Percentiles rank a stretch among this genome's conserved stretches.
Evolutionary conservation across 805 yeast genomes (phyloP).

Genomic region (Phaffomyces antillensis): DNA sequence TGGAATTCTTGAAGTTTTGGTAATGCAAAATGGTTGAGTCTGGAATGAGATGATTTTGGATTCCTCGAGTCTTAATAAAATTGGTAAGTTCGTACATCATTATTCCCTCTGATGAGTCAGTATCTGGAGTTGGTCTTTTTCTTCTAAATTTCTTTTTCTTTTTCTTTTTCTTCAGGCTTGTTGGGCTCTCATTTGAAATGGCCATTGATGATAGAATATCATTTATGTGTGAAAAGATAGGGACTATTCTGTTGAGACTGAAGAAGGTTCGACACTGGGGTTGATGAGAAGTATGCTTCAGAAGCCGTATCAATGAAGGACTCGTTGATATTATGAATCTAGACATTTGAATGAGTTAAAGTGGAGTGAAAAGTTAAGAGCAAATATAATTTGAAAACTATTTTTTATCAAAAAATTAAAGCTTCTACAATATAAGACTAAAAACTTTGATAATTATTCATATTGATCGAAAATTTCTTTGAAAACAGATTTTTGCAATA

Average conservation of each 20-base stretch:
- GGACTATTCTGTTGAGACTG: conserved; percentile 21
- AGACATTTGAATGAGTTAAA: no score
- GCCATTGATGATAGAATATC: not conserved
- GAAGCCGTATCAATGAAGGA: not conserved
- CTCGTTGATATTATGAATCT: not conserved
- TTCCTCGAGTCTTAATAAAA: not conserved
- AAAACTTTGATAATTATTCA: no score
- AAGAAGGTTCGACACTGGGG: not conserved
- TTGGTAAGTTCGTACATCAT: conserved; percentile 3
- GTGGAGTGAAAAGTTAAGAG: no score
- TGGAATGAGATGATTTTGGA: conserved; percentile 2
- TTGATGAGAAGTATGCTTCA: not conserved
- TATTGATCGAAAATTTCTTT: no score
- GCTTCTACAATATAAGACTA: no score
- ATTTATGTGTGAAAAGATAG: not conserved
- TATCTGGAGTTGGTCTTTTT: conserved; percentile 1
- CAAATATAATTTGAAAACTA: no score
- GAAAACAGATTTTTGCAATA: no score
- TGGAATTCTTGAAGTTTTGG: conserved; percentile 1
- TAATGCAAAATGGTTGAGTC: conserved; percentile 4
- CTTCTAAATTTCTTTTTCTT: conserved; percentile 1
- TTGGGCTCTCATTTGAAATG: not conserved
- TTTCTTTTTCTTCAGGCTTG: not conserved
- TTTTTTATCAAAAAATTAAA: no score
- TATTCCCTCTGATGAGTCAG: conserved; percentile 7